Evolutionary conservation across 2,329 filamentous ascomycete genomes (phyloP).

Genomic region (Xylariaceae sp.): DNA sequence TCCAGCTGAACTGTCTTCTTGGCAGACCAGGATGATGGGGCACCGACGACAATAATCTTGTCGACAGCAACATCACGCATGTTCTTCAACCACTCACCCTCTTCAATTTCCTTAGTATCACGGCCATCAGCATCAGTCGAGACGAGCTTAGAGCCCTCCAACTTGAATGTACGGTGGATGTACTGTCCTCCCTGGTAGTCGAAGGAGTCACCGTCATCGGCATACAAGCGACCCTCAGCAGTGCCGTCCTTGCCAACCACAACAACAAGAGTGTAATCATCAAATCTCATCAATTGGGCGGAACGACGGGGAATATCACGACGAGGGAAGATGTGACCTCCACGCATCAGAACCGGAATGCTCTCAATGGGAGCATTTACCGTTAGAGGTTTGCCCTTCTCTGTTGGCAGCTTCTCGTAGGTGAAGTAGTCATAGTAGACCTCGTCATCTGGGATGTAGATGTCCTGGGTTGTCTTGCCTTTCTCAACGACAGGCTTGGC

Average conservation of each 20-base stretch:
- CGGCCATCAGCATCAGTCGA: constrained; percentile 62
- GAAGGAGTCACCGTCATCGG: constrained; percentile 91
- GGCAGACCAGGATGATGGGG: constrained; percentile 64
- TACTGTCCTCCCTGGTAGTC: constrained; percentile 81
- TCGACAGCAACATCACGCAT: constrained; percentile 78
- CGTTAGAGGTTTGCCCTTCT: constrained; percentile 63
- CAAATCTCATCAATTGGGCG: constrained; percentile 82
- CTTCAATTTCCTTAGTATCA: constrained; percentile 53
- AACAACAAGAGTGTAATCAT: constrained; percentile 90
- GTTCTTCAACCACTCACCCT: constrained; percentile 68
- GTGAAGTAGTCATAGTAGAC: constrained; percentile 95
- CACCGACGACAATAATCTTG: constrained; percentile 77
- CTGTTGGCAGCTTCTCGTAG: constrained; percentile 65
- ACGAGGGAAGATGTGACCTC: constrained; percentile 85
- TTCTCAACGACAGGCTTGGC: constrained; percentile 84
- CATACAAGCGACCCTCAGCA: constrained; percentile 77
- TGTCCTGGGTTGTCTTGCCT: constrained; percentile 63
- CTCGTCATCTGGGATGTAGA: constrained; percentile 86
- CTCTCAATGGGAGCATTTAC: constrained; percentile 76
- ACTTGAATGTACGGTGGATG: constrained; percentile 76
- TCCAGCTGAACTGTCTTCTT: constrained; percentile 55
- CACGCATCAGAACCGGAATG: constrained; percentile 86
- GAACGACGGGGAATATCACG: constrained; percentile 84
- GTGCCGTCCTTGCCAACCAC: constrained; percentile 60
- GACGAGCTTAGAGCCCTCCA: constrained; percentile 55